These are phyloP conservation scores for Lactarius sp. DNA, from an alignment of 768 basidiomycete genomes.

Conservation along the genomic window DNA sequence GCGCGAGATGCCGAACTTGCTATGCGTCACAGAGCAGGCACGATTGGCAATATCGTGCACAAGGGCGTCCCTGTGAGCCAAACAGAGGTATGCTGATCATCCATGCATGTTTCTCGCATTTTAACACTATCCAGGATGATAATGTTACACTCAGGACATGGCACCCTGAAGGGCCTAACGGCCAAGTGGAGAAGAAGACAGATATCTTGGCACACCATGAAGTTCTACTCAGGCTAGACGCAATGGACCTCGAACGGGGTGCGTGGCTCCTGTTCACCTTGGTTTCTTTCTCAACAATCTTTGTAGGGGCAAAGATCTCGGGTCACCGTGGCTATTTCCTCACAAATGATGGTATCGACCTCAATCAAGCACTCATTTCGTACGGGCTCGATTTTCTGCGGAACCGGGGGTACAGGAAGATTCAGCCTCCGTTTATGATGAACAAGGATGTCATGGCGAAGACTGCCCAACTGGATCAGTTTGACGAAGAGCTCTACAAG, in stretches of 20 bases:
- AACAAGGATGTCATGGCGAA: constrained; percentile 96
- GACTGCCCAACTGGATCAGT: constrained; percentile 96
- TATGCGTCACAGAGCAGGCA: constrained; percentile 77
- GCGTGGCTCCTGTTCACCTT: background rate
- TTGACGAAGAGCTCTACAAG: constrained; percentile 98
- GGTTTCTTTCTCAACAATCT: constrained; percentile 7
- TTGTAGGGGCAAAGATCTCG: constrained; percentile 77
- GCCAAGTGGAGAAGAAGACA: constrained; percentile 62
- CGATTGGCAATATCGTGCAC: constrained; percentile 91
- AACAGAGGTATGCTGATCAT: constrained; percentile 63
- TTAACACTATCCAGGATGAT: constrained; percentile 64
- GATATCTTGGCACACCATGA: constrained; percentile 97
- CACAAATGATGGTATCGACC: constrained; percentile 90
- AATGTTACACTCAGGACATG: constrained; percentile 77
- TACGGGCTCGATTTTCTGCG: constrained; percentile 94
- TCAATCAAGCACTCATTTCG: constrained; percentile 92
- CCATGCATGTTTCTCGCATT: background rate
- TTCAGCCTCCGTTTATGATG: constrained; percentile 98
- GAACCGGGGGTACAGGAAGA: constrained; percentile 79
- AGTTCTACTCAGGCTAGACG: constrained; percentile 87
- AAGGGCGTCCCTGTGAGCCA: constrained; percentile 77
- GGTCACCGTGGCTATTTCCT: constrained; percentile 98
- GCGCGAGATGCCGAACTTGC: constrained; percentile 67
- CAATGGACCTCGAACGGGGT: constrained; percentile 97
- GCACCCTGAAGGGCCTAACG: constrained; percentile 76